Conservation (phyloP, 2,329 filamentous ascomycete species). For the Fusarium siculi region DNA sequence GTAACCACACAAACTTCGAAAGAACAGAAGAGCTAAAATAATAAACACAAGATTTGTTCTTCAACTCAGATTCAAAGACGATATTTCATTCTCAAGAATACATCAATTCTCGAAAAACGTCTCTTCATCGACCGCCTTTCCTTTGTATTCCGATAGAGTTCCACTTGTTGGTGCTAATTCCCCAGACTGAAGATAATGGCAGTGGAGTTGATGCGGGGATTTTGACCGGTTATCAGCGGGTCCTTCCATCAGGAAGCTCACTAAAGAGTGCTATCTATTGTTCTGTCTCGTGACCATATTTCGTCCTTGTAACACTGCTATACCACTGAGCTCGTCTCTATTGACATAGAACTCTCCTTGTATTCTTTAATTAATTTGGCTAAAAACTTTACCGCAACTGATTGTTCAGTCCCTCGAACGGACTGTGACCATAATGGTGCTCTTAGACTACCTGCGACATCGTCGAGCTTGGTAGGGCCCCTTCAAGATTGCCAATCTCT, state of each 20-base stretch:
- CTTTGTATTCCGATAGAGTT: not conserved
- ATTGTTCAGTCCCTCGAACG: not conserved
- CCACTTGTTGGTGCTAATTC: conserved; percentile 5
- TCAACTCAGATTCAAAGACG: not conserved
- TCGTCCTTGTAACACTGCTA: not conserved
- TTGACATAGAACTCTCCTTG: not conserved
- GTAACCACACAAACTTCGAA: not conserved
- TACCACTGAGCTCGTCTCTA: not conserved
- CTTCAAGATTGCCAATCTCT: not conserved
- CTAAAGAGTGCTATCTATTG: not conserved
- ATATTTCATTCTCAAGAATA: not conserved
- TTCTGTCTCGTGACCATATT: conserved; percentile 2
- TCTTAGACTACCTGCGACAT: conserved; percentile 74
- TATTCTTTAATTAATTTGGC: not conserved
- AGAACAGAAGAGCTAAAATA: not conserved
- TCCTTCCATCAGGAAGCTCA: conserved; percentile 16
- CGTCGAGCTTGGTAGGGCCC: conserved; percentile 71
- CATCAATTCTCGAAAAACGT: not conserved
- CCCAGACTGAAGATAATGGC: conserved; percentile 4
- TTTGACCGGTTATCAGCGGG: conserved; percentile 32
- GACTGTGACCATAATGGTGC: conserved; percentile 48
- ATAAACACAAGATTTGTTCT: not conserved
- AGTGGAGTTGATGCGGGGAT: conserved; percentile 31
- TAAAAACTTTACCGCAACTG: not conserved
- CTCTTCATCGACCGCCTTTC: not conserved